Percentiles rank a stretch among this genome's conserved stretches.
Evolutionary conservation across 2,329 filamentous ascomycete genomes (phyloP).

Genomic region (Gnomoniopsis smithogilvyi): DNA sequence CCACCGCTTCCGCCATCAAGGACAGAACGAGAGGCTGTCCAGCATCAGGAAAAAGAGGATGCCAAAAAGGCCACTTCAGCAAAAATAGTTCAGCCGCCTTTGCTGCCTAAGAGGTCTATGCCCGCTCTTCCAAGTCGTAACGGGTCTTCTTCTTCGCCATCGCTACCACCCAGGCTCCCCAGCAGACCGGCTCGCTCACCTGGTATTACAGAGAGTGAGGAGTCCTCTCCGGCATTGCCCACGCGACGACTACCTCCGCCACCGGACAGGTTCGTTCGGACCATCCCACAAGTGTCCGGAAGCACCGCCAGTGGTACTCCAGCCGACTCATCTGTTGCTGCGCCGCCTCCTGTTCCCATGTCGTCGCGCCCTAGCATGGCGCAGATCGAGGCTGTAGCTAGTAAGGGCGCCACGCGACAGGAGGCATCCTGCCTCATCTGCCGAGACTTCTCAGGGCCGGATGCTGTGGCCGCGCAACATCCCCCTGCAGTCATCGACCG

Average conservation of each 20-base stretch:
- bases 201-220: slow-evolving; percentile 42
- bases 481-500: slow-evolving; percentile 69
- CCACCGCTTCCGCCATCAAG: slow-evolving; percentile 55
- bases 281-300: slow-evolving; percentile 28
- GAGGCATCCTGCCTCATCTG: slow-evolving; percentile 65
- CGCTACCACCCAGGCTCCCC: slow-evolving; percentile 48
- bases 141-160: slow-evolving; percentile 30
- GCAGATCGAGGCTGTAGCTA: slow-evolving; percentile 45
- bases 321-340: slow-evolving; percentile 26
- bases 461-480: slow-evolving; percentile 73
- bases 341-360: slow-evolving; percentile 50
- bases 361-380: slow-evolving; percentile 48
- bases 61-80: slow-evolving; percentile 24
- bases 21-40: slow-evolving; percentile 48
- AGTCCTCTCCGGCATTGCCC: slow-evolving; percentile 39
- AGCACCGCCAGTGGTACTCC: slow-evolving; percentile 14
- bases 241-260: slow-evolving; percentile 38
- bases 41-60: slow-evolving; percentile 33
- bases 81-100: slow-evolving; percentile 27
- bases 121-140: slow-evolving; percentile 31
- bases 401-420: slow-evolving; percentile 27
- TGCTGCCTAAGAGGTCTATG: slow-evolving; percentile 36
- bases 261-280: slow-evolving; percentile 28
- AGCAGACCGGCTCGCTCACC: slow-evolving; percentile 41
- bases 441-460: slow-evolving; percentile 81